phyloP scores from a whole-genome alignment of 768 basidiomycete genomes.

The Pisolithus tinctorius region DNA sequence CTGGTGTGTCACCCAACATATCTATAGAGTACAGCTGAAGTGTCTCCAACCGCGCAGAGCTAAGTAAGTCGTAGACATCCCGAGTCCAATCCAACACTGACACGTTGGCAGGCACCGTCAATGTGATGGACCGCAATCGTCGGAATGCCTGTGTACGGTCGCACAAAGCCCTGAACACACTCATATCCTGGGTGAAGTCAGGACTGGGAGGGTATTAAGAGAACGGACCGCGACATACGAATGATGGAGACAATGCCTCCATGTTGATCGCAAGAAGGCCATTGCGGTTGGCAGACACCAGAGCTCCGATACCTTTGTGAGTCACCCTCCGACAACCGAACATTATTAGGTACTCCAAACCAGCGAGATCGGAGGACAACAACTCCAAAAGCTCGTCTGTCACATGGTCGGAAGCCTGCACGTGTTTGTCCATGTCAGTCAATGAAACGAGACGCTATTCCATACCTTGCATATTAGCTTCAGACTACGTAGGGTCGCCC shows the following conservation, averaged over 20 bases:
- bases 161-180: slow-evolving; percentile 36
- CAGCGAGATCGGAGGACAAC: slow-evolving; percentile 42
- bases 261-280: slow-evolving; percentile 52
- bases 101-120: slow-evolving; percentile 39
- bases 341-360: slow-evolving; percentile 52
- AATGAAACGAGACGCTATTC: not conserved
- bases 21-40: slow-evolving; percentile 60
- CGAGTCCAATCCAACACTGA: slow-evolving; percentile 39
- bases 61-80: slow-evolving; percentile 37
- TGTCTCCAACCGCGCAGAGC: slow-evolving; percentile 42
- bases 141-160: slow-evolving; percentile 29
- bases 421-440: not conserved
- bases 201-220: not conserved
- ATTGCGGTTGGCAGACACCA: slow-evolving; percentile 37
- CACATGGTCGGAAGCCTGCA: slow-evolving; percentile 48
- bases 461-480: slow-evolving; percentile 67
- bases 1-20: slow-evolving; percentile 30
- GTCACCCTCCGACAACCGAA: slow-evolving; percentile 68
- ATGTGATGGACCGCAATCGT: slow-evolving; percentile 49
- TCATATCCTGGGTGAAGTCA: slow-evolving; percentile 42
- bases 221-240: slow-evolving; percentile 37
- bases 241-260: slow-evolving; percentile 54
- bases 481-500: slow-evolving; percentile 44
- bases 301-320: slow-evolving; percentile 46
- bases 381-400: slow-evolving; percentile 49